Base-by-base conservation (phyloP, 78 protist genomes). In the Planoprotostelium fungivorum region DNA sequence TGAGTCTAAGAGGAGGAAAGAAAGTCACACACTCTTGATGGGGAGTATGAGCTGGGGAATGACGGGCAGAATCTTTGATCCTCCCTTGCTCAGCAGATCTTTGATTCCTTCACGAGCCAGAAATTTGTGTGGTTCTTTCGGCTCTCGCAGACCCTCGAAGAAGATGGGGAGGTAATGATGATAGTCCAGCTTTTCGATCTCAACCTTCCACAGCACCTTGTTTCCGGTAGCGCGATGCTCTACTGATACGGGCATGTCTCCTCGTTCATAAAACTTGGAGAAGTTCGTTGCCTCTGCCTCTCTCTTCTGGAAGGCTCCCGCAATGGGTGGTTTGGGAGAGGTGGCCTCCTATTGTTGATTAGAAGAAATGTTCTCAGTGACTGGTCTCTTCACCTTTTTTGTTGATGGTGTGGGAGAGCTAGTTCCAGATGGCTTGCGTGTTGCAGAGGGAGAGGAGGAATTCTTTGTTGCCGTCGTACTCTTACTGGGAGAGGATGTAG, bases 131-230 rank as follows among this genome's bases (percentile, higher is more conserved):
- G 99, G 99, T 85, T 98, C 96, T 38, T 93, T 87, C 86, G 86
- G 87, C 84, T 98, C 99, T 25, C 98, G 87, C 10, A 98, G 93
- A 1, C 99, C 99, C 83, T 96, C 98, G 63, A 98, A 97, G 94
- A 98, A 98, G 86, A 97, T 94, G 31, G 99, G 99, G 5, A 98
- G 94, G 92, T 94, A 98, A 96, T 98, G 99, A 88, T 96, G 96
- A 88, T 95, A 96, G 90, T 98, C 98, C 36, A 98, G 95, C 96
- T 97, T 94, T 51, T 96, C 97, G 28, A 95, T 88, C 51, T 94
- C 95, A 0, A 91, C 92, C 88, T 96, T 96, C 99, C 99, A 98
- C 34, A 91, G 90, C 39, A 97, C 90, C 31, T 84, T 63, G 93
- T 94, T 96, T 37, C 95, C 95, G 0, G 28, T 28, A 0, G 97